A percentile compares a stretch with the other conserved stretches of the same genome.
Conservation (phyloP, 179 eudicot genomes). For the Silene noctiflora region DNA sequence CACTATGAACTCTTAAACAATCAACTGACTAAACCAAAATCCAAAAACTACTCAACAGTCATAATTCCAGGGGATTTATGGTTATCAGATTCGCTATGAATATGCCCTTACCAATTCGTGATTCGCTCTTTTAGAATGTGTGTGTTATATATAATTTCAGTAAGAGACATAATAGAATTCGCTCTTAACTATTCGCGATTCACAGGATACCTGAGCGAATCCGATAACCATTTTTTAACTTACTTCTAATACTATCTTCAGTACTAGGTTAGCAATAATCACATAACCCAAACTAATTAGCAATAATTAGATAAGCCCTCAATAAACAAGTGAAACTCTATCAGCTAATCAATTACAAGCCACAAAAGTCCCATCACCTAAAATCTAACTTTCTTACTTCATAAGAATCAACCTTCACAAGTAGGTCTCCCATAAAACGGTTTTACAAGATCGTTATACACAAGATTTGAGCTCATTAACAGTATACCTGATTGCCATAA, state of each 20-base stretch:
- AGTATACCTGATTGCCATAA: conserved; percentile 77
- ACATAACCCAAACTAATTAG: background rate
- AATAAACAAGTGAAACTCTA: background rate
- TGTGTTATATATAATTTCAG: no score
- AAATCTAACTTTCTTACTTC: background rate
- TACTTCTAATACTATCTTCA: background rate
- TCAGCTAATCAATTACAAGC: background rate
- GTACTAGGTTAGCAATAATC: background rate
- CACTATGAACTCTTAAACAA: background rate
- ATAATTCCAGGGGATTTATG: no score
- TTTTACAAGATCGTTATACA: no score
- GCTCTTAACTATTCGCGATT: no score
- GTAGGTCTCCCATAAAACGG: no score
- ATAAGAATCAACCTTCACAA: background rate
- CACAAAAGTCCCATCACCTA: conserved; percentile 16
- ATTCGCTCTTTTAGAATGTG: no score
- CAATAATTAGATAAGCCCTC: background rate
- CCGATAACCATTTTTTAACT: no score
- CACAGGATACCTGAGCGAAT: no score
- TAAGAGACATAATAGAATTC: no score
- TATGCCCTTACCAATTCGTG: no score
- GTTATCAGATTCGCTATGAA: no score
- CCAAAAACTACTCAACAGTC: background rate
- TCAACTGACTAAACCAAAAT: background rate
- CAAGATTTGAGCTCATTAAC: no score